Base-by-base conservation (phyloP, 2,329 filamentous ascomycete species). In the Phaeosphaeria sp. region DNA sequence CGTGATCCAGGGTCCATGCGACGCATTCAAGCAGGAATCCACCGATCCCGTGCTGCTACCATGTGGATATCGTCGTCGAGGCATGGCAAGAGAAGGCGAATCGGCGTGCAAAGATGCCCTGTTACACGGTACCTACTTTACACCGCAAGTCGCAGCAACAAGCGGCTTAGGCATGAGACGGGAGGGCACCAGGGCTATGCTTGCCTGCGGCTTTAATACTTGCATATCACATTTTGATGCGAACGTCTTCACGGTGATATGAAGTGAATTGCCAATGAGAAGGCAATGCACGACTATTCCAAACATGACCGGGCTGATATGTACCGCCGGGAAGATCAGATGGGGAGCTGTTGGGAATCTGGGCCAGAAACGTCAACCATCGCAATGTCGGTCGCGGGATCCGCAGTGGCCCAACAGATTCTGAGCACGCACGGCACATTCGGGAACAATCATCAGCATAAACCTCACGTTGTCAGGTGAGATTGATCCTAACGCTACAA, bases 61-160 rank as follows among this genome's bases (percentile, higher is more conserved):
- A 44, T 20, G 42, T 44, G 42, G 42, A 44, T 44, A 20, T 20
- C 18, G 50, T 52, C 46, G 62, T 66, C 46, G 63, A 65, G 66
- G 63, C 52, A 64, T 67, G 27, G 50, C 52, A 46, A 36, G 27
- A 18, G 18, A 49, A 65, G 60, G 53, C 74, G 72, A 75, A 76
- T 76, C 71, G 75, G 64, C 54, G 54, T 54, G 54, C 59, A 52
- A 55, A 72, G 54, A 68, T 47, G 71, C 63, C 61, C 58, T 66
- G 39, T 52, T 27, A 46, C 60, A 54, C 55, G 59, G 33, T 54
- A 56, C 53, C 59, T 55, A 65, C 65, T 62, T 60, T 56, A 63
- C 60, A 66, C 64, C 59, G 64, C 58, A 62, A 65, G 55, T 63
- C 50, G 54, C 56, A 9, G 13, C 22, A 23, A 7, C 15, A 10